Percentiles rank a stretch among this genome's conserved stretches.
These are phyloP conservation scores for Blastomyces percursus DNA, from an alignment of 2,329 filamentous ascomycete genomes.

Conservation along the genomic window DNA sequence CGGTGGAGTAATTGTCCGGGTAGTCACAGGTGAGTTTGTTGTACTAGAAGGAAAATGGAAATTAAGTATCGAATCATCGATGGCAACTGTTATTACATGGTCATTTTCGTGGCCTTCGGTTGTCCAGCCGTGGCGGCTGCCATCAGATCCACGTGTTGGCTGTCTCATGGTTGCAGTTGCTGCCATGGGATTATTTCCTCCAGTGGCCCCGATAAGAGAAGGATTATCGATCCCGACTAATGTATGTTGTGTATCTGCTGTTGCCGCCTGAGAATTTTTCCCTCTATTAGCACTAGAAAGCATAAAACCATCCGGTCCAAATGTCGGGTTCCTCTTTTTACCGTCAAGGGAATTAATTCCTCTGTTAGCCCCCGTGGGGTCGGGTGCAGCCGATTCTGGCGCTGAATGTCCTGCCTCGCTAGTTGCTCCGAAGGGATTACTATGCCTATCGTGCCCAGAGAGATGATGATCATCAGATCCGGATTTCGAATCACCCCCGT, in stretches of 20 bases:
- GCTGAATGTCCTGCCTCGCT: too few relatives aligned
- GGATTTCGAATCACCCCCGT: not conserved
- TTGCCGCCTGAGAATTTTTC: not conserved
- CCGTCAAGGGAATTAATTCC: too few relatives aligned
- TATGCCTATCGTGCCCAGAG: too few relatives aligned
- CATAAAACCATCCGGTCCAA: too few relatives aligned
- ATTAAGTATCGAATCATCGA: not conserved
- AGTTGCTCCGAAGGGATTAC: too few relatives aligned
- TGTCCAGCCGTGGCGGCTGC: not conserved
- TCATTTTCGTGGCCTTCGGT: not conserved
- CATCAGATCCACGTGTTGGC: not conserved
- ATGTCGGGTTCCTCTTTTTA: too few relatives aligned
- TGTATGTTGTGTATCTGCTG: not conserved
- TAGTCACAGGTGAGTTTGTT: slow-evolving; percentile 2
- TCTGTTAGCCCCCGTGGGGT: too few relatives aligned
- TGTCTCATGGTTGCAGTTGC: not conserved
- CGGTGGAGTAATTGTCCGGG: slow-evolving; percentile 11
- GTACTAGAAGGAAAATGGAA: not conserved
- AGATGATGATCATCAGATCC: not conserved
- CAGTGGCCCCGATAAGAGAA: not conserved
- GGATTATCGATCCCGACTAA: not conserved
- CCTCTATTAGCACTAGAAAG: not conserved
- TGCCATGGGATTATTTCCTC: not conserved
- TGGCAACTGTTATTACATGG: not conserved
- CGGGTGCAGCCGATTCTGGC: too few relatives aligned